Base-by-base conservation (phyloP, 2,329 filamentous ascomycete species). In the Ceratocystis destructans region DNA sequence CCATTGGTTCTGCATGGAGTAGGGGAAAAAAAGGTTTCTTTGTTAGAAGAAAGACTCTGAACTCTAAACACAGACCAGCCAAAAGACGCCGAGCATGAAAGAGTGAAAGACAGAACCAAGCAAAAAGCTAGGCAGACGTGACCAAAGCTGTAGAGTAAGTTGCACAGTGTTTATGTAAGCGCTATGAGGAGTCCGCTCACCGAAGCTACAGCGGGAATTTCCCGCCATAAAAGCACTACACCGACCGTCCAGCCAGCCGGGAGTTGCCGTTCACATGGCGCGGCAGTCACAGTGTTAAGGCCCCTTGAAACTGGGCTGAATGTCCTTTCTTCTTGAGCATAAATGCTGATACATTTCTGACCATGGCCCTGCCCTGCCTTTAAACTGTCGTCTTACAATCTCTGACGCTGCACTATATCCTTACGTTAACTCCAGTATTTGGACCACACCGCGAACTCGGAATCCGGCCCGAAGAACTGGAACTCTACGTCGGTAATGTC, bases 401-500 rank as follows among this genome's bases (percentile, higher is more conserved):
- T 12, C 37, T 41, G 12, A 41, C 37, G 37, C 37, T 10, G 37
- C 37, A 41, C 37, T 41, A 41, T 12, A 3, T 41, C 46, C 59
- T 15, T 22, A 15, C 10, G 8, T 76, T 71, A 91, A 62, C 84
- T 77, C 90, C 90, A 96, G 72, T 90, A 92, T 71, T 82, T 83
- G 4, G 79, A 82, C 91, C 92, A 96, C 57, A 89, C 76, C 45
- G 77, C 77, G 72, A 85, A 86, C 70, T 90, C 85, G 44, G 87
- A 83, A 64, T 84, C 81, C 0, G 80, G 82, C 0, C 90, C 90
- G 53, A 83, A 78, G 72, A 94, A 93, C 73, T 81, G 75, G 72
- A 99, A 99, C 41, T 88, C 83, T 0, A 96, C 78, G 65, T 84
- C 83, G 0, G 83, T 79, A 45, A 99, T 83, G 70, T 96, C 90